These are phyloP conservation scores for Brassica rapa DNA, from an alignment of 345 rosid species.

Conservation along the genomic window DNA sequence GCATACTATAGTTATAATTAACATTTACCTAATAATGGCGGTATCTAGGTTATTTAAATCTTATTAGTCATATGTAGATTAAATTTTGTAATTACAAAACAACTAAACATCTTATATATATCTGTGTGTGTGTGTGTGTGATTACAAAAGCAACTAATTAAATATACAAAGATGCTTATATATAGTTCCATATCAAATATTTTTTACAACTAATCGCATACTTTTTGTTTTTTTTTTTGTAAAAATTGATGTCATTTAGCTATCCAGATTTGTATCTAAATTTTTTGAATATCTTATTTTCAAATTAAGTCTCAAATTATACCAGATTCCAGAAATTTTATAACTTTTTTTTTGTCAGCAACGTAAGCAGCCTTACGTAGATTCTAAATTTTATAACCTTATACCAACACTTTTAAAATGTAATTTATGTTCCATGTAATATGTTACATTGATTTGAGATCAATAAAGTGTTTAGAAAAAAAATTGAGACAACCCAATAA, in stretches of 20 bases:
- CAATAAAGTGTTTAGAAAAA: no score
- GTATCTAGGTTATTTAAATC: not conserved
- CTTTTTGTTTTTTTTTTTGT: not conserved
- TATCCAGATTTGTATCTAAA: not conserved
- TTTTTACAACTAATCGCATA: not conserved
- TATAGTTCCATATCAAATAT: not conserved
- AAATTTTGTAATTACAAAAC: no score
- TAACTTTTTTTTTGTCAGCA: no score
- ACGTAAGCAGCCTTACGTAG: no score
- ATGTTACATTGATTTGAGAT: no score
- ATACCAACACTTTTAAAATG: not conserved
- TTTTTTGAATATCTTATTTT: not conserved
- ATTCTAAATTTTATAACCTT: no score
- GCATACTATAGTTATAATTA: not conserved
- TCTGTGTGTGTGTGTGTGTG: no score
- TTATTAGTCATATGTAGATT: not conserved
- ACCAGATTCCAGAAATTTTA: no score
- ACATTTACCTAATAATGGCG: not conserved
- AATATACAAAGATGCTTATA: not conserved
- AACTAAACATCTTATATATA: no score
- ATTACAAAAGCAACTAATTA: not conserved
- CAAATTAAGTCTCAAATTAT: no score
- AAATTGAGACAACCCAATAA: no score
- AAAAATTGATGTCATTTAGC: not conserved
- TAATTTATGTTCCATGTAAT: no score